phyloP scores from a whole-genome alignment of 306 rosid species.

The Sechiopsis laciniata region DNA sequence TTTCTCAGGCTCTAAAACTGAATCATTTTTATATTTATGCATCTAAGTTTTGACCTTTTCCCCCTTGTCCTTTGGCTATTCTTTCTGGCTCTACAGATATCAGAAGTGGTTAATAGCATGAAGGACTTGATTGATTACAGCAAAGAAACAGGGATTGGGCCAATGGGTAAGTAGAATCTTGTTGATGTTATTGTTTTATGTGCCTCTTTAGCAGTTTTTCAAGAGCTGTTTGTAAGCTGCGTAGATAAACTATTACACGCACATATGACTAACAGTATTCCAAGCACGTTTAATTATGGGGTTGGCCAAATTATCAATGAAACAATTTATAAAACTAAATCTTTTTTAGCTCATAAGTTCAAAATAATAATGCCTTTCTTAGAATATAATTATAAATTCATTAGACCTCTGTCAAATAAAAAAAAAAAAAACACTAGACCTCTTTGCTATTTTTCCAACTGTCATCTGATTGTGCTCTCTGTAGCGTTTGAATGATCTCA shows the following conservation, averaged over 20 bases:
- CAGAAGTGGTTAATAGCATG: slow-evolving; percentile 98
- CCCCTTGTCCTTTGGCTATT: neutral
- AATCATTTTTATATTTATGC: neutral
- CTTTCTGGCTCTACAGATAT: slow-evolving; percentile 57
- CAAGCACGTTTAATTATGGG: neutral
- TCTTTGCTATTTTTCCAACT: neutral
- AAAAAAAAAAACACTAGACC: too few relatives aligned
- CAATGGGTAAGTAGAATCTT: slow-evolving; percentile 68
- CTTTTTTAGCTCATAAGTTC: neutral
- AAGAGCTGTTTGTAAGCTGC: neutral
- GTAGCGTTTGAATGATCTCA: neutral
- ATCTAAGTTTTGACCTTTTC: neutral
- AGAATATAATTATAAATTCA: neutral
- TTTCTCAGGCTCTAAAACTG: neutral
- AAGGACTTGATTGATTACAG: slow-evolving; percentile 97
- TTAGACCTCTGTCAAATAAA: too few relatives aligned
- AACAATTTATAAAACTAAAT: neutral
- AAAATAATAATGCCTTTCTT: neutral
- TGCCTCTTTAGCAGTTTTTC: neutral
- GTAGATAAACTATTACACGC: neutral
- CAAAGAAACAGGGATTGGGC: slow-evolving; percentile 79
- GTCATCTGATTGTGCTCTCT: neutral
- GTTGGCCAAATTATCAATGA: neutral
- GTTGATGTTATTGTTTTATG: slow-evolving; percentile 16
- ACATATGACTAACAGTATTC: neutral